phyloP scores from a whole-genome alignment of 1,139 yeast genomes.

The Suhomyces bribrorum region DNA sequence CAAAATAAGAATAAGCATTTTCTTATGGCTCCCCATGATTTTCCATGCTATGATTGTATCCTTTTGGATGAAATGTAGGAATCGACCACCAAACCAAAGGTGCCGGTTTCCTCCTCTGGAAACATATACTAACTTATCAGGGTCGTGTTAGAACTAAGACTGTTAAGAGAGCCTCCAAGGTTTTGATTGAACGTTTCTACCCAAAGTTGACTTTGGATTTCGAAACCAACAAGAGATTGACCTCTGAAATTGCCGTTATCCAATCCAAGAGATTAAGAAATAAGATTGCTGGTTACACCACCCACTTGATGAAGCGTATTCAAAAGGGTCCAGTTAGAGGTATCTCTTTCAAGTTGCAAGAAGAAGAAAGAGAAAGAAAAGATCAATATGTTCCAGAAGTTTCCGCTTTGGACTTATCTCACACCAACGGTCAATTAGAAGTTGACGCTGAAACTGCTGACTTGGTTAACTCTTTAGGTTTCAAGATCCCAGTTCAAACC shows the following conservation, averaged over 20 bases:
- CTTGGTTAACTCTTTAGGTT: slow-evolving; percentile 94
- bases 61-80: too few relatives aligned
- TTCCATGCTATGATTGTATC: too few relatives aligned
- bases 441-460: slow-evolving; percentile 98
- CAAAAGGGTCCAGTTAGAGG: slow-evolving; percentile 99
- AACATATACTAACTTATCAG: slow-evolving; percentile 45
- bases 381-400: slow-evolving; percentile 99
- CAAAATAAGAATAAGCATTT: too few relatives aligned
- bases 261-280: slow-evolving; percentile 99
- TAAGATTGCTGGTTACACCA: slow-evolving; percentile 99
- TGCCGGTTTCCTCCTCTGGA: too few relatives aligned
- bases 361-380: slow-evolving; percentile 99
- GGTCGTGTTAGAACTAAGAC: slow-evolving; percentile 99
- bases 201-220: slow-evolving; percentile 99
- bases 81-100: too few relatives aligned
- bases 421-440: slow-evolving; percentile 94
- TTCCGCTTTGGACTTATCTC: slow-evolving; percentile 98
- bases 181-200: slow-evolving; percentile 99
- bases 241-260: slow-evolving; percentile 97
- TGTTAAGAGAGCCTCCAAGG: slow-evolving; percentile 99
- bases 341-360: slow-evolving; percentile 99
- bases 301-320: slow-evolving; percentile 99
- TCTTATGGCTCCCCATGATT: too few relatives aligned
- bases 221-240: slow-evolving; percentile 99
- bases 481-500: slow-evolving; percentile 91